Base-by-base conservation (phyloP, 371 early-diverging fungal genomes). In the Mucor irregularis region DNA sequence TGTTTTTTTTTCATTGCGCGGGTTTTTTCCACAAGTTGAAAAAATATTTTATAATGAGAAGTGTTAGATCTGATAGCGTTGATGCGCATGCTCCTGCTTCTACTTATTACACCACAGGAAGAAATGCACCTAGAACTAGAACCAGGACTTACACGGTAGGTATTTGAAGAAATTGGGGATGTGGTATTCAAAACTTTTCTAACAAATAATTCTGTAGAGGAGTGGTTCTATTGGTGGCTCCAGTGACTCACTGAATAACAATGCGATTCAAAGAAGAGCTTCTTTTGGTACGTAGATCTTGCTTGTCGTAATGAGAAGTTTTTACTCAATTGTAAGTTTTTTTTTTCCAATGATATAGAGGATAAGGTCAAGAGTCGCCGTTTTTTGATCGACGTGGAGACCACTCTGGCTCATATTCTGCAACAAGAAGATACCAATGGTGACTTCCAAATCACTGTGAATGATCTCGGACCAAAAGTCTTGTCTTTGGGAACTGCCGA, bases 381-480 rank as follows among this genome's bases (percentile, higher is more conserved):
- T 17, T 92, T 92, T 62, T 66, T 90, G 9, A 82, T 95, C 38
- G 89, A 95, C 46, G 92, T 95, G 0, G 88, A 85, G 39, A 80
- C 83, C 47, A 90, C 92, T 3, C 76, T 88, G 35, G 75, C 83
- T 42, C 64, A 69, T 37, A 78, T 96, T 21, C 70, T 96, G 35
- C 85, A 73, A 50, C 96, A 96, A 63, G 96, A 96, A 65, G 97
- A 96, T 69, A 93, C 94, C 0, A 89, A 95, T 73, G 91, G 90
- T 17, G 92, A 96, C 59, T 87, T 76, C 62, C 95, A 95, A 65
- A 94, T 96, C 58, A 96, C 96, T 3, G 74, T 96, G 31, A 82
- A 88, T 45, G 97, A 96, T 67, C 48, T 71, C 2, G 97, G 97
- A 0, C 97, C 97, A 16, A 96, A 96, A 64, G 73, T 83, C 4